Evolutionary conservation across 1,284 basidiomycete species (phyloP).

Genomic region (Ustilago cynodontis): DNA sequence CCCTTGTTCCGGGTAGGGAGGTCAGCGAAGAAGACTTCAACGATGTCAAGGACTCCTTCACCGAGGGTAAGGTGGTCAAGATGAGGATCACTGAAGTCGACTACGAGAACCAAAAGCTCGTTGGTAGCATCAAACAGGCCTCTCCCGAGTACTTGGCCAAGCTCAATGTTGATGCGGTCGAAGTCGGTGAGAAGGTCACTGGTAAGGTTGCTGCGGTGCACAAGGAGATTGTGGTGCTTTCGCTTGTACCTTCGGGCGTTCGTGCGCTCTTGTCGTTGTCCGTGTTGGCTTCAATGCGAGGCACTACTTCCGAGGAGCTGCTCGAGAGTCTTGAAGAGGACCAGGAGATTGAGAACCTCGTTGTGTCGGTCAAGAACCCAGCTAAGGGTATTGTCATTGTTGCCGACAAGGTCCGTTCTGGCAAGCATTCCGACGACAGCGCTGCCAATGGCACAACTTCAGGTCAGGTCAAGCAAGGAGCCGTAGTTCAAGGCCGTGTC

Average conservation of each 20-base stretch:
- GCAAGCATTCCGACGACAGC: constrained; percentile 3
- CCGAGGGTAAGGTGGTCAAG: constrained; percentile 81
- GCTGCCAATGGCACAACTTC: constrained; percentile 15
- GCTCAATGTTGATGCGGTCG: constrained; percentile 64
- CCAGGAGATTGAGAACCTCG: constrained; percentile 81
- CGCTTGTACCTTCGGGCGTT: constrained; percentile 73
- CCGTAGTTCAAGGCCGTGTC: constrained; percentile 47
- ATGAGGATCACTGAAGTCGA: constrained; percentile 85
- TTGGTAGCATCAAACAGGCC: constrained; percentile 89
- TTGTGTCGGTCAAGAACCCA: constrained; percentile 88
- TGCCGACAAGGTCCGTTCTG: constrained; percentile 46
- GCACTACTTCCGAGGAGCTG: constrained; percentile 79
- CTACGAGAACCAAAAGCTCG: constrained; percentile 76
- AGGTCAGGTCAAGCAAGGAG: constrained; percentile 38
- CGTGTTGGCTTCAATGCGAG: constrained; percentile 86
- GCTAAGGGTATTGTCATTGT: constrained; percentile 86
- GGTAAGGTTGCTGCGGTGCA: constrained; percentile 63
- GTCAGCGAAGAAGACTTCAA: constrained; percentile 52
- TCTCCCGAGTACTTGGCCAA: constrained; percentile 58
- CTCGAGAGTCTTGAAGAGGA: constrained; percentile 78
- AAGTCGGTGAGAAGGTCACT: constrained; percentile 63
- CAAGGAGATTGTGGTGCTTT: constrained; percentile 65
- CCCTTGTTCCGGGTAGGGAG: constrained; percentile 75
- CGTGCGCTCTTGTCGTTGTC: constrained; percentile 86
- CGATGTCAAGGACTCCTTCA: constrained; percentile 76